A percentile compares a stretch with the other conserved stretches of the same genome.
Evolutionary conservation across 1,284 basidiomycete genomes (phyloP).

Genomic region (Leccinum variabile): DNA sequence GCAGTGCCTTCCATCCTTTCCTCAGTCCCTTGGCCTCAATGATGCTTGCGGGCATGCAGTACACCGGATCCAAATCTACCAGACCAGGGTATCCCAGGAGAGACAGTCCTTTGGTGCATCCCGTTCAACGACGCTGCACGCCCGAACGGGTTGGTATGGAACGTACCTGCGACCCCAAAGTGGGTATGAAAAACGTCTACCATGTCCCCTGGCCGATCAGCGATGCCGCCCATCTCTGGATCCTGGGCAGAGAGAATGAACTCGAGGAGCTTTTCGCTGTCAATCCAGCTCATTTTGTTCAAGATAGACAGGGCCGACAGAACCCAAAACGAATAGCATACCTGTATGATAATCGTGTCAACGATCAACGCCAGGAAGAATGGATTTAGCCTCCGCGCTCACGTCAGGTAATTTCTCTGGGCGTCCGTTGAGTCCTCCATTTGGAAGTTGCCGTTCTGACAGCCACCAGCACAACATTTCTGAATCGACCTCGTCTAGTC

Average conservation of each 20-base stretch:
- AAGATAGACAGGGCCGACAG: slow-evolving; percentile 87
- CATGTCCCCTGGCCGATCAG: slow-evolving; percentile 92
- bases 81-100: slow-evolving; percentile 87
- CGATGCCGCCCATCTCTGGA: slow-evolving; percentile 87
- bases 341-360: slow-evolving; percentile 45
- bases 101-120: slow-evolving; percentile 65
- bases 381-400: slow-evolving; percentile 28
- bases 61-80: slow-evolving; percentile 87
- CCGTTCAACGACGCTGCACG: not conserved
- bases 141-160: not conserved
- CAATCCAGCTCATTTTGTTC: slow-evolving; percentile 87
- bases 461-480: slow-evolving; percentile 90
- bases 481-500: slow-evolving; percentile 75
- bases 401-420: slow-evolving; percentile 99
- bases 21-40: slow-evolving; percentile 67
- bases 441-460: slow-evolving; percentile 88
- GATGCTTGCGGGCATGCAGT: slow-evolving; percentile 88
- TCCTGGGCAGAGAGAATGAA: slow-evolving; percentile 95
- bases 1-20: slow-evolving; percentile 69
- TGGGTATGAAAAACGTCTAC: slow-evolving; percentile 95
- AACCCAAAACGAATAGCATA: slow-evolving; percentile 99
- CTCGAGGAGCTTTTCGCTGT: slow-evolving; percentile 71
- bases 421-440: slow-evolving; percentile 92
- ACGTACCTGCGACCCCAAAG: slow-evolving; percentile 88
- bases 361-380: not conserved